Conservation (phyloP, 2,329 filamentous ascomycete species). For the Penicillium expansum region DNA sequence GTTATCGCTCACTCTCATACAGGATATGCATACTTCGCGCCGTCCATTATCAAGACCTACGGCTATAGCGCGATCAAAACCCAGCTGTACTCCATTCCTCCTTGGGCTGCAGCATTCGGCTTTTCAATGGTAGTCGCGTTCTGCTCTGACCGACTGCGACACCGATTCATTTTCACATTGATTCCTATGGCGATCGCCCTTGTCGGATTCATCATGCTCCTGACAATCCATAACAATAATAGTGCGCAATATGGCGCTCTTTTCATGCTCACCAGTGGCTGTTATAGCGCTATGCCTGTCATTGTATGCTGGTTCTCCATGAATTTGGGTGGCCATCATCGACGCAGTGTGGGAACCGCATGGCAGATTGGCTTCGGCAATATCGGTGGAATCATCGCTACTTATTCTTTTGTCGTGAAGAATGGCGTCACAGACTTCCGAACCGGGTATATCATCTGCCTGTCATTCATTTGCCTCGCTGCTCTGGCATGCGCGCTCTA, state of each 20-base stretch:
- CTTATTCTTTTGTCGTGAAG: constrained; percentile 63
- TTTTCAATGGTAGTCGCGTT: constrained; percentile 74
- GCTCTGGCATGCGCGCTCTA: constrained; percentile 50
- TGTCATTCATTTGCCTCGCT: constrained; percentile 70
- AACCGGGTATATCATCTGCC: constrained; percentile 72
- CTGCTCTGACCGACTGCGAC: constrained; percentile 66
- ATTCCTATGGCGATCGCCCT: constrained; percentile 67
- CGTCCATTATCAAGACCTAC: constrained; percentile 67
- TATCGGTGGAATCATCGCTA: constrained; percentile 73
- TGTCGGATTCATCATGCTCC: constrained; percentile 70
- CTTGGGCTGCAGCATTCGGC: constrained; percentile 71
- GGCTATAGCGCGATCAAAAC: constrained; percentile 57
- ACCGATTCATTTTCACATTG: constrained; percentile 73
- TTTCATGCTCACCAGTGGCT: constrained; percentile 76
- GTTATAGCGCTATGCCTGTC: constrained; percentile 86
- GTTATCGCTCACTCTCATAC: constrained; percentile 9
- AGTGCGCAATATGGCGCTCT: constrained; percentile 72
- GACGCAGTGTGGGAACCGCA: constrained; percentile 67
- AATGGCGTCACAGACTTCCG: constrained; percentile 65
- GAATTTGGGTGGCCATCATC: constrained; percentile 71
- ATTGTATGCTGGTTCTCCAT: constrained; percentile 81
- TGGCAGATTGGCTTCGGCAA: constrained; percentile 80
- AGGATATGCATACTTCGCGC: constrained; percentile 72
- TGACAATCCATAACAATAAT: constrained; percentile 62
- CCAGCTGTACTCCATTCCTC: constrained; percentile 52